A percentile compares a stretch with the other conserved stretches of the same genome.
phyloP scores from a whole-genome alignment of 768 basidiomycete species.

The Tulasnella sp. region DNA sequence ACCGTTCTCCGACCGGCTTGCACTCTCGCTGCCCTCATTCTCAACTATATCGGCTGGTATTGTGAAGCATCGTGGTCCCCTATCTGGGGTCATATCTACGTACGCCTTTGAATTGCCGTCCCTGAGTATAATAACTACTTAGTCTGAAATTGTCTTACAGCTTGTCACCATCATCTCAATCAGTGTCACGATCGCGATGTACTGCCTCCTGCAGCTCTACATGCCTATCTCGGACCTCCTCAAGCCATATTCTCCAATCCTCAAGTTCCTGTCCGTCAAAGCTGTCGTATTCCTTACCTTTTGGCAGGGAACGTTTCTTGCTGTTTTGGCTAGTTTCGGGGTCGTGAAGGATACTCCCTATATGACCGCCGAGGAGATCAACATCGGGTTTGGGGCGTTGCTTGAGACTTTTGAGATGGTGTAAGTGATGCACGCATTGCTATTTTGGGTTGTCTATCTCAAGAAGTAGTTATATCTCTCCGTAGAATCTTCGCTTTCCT shows the following conservation, averaged over 20 bases:
- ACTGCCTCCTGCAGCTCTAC: slow-evolving; percentile 74
- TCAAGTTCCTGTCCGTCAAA: slow-evolving; percentile 74
- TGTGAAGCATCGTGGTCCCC: slow-evolving; percentile 72
- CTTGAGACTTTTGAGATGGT: slow-evolving; percentile 77
- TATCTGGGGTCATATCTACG: slow-evolving; percentile 70
- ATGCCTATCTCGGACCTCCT: slow-evolving; percentile 58
- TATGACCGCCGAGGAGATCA: slow-evolving; percentile 75
- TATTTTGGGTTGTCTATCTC: background rate
- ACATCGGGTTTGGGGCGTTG: slow-evolving; percentile 69
- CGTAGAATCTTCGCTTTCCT: slow-evolving; percentile 67
- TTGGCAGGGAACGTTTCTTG: slow-evolving; percentile 71
- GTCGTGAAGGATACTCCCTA: slow-evolving; percentile 66
- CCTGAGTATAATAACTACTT: background rate
- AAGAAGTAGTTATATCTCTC: background rate
- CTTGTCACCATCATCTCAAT: slow-evolving; percentile 64
- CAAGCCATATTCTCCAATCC: slow-evolving; percentile 60
- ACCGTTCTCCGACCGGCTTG: slow-evolving; percentile 55
- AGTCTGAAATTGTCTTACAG: slow-evolving; percentile 43
- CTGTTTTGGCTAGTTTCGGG: slow-evolving; percentile 58
- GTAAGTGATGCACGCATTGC: slow-evolving; percentile 47
- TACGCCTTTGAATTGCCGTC: slow-evolving; percentile 41
- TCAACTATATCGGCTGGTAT: slow-evolving; percentile 68
- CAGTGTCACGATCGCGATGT: slow-evolving; percentile 78
- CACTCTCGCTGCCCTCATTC: slow-evolving; percentile 50
- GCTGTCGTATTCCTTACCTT: slow-evolving; percentile 77